Conservation (phyloP, 2,329 filamentous ascomycete species). For the Trichocomaceae sp. region DNA sequence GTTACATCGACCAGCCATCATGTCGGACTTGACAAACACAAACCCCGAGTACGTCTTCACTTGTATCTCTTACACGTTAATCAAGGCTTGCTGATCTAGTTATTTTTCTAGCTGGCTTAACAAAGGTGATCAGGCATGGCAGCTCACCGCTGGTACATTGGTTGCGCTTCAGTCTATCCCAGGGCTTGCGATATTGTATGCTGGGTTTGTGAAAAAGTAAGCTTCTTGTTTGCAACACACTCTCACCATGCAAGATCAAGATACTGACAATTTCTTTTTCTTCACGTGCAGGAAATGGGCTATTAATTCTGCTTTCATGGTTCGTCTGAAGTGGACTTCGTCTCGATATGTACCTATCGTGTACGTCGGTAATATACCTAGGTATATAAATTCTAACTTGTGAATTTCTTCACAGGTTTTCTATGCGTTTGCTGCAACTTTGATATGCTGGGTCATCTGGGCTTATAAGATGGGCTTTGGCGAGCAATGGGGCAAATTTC, state of each 20-base stretch:
- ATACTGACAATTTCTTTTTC: neutral
- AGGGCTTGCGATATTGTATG: conserved; percentile 47
- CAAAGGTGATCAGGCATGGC: conserved; percentile 48
- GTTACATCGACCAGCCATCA: neutral
- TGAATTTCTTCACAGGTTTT: conserved; percentile 25
- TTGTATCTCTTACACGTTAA: conserved; percentile 9
- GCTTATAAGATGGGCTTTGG: conserved; percentile 47
- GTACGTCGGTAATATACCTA: too few species aligned
- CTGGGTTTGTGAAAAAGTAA: conserved; percentile 38
- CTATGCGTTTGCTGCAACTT: conserved; percentile 44
- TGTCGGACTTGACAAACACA: conserved; percentile 12
- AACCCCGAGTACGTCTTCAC: conserved; percentile 12
- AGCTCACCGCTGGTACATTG: conserved; percentile 45
- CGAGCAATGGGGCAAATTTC: conserved; percentile 39
- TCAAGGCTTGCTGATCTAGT: conserved; percentile 7
- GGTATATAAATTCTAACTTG: neutral
- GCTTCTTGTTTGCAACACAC: neutral
- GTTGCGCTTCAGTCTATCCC: conserved; percentile 47
- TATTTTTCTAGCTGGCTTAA: conserved; percentile 28
- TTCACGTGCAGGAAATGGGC: conserved; percentile 37
- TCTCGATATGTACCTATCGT: too few species aligned
- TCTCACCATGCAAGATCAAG: neutral
- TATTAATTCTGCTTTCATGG: conserved; percentile 47
- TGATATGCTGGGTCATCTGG: conserved; percentile 47
- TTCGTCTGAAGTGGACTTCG: neutral